Evolutionary conservation across 495 filamentous ascomycete species (phyloP).

Genomic region (Patellaria atrata): DNA sequence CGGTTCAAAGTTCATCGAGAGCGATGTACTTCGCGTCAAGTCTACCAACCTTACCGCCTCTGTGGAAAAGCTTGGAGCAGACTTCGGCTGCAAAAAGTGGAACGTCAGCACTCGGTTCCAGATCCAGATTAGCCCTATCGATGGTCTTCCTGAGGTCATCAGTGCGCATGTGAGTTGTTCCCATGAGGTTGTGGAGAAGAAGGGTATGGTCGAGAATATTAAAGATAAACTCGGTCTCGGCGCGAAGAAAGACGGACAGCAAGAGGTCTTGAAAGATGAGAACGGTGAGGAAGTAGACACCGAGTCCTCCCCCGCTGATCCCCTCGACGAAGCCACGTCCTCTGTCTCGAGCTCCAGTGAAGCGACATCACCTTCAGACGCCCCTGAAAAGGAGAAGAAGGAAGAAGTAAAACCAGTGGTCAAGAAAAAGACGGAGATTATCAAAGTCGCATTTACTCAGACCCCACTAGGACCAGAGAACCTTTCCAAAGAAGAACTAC

Average conservation of each 20-base stretch:
- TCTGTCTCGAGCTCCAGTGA: conserved; percentile 27
- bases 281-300: conserved; percentile 27
- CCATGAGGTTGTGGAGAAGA: conserved; percentile 52
- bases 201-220: conserved; percentile 76
- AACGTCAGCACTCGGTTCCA: conserved; percentile 71
- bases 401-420: neutral
- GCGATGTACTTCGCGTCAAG: conserved; percentile 39
- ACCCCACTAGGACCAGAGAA: conserved; percentile 47
- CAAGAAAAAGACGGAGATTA: conserved; percentile 55
- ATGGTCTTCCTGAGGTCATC: conserved; percentile 73
- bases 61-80: conserved; percentile 56
- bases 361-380: conserved; percentile 30
- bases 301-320: conserved; percentile 30
- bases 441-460: conserved; percentile 50
- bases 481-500: conserved; percentile 41
- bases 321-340: conserved; percentile 32
- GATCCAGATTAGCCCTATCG: conserved; percentile 52
- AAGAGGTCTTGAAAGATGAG: conserved; percentile 52
- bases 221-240: conserved; percentile 94
- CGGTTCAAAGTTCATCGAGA: conserved; percentile 33
- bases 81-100: conserved; percentile 56
- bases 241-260: conserved; percentile 67
- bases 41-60: conserved; percentile 77
- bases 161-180: conserved; percentile 73
- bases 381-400: conserved; percentile 23